Percentiles rank a stretch among this genome's conserved stretches.
These are phyloP conservation scores for Pythium scleroteichum DNA, from an alignment of 352 stramenopile species.

Conservation along the genomic window DNA sequence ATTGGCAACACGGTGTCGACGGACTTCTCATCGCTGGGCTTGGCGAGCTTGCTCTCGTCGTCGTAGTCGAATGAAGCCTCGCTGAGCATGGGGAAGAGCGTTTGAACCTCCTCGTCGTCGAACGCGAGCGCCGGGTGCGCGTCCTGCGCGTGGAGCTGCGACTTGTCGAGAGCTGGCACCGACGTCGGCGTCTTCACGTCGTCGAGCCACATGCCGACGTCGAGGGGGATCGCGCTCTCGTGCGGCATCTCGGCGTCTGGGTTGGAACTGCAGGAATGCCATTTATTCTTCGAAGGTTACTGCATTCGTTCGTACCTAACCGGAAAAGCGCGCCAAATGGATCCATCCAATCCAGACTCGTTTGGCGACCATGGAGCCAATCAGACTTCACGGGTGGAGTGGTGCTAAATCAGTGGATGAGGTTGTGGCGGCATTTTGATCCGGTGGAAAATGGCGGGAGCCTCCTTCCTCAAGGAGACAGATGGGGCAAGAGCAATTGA, in stretches of 20 bases:
- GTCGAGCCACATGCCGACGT: constrained; percentile 29
- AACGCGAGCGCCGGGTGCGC: constrained; percentile 36
- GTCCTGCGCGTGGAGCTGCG: constrained; percentile 33
- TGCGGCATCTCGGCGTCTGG: constrained; percentile 7
- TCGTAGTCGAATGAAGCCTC: constrained; percentile 43
- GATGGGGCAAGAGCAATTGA: too few relatives aligned
- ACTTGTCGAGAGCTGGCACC: constrained; percentile 46
- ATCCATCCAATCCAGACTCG: constrained; percentile 8
- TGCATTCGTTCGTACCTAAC: constrained; percentile 21
- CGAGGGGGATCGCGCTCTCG: constrained; percentile 20
- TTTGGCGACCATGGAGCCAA: not conserved
- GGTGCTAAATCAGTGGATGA: constrained; percentile 4
- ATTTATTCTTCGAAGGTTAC: constrained; percentile 18
- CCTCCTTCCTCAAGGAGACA: too few relatives aligned
- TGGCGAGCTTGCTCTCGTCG: constrained; percentile 9
- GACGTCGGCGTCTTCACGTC: constrained; percentile 11
- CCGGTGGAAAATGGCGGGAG: constrained; percentile 9
- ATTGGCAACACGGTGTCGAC: constrained; percentile 47
- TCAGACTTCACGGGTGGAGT: not conserved
- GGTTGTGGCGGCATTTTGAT: constrained; percentile 17
- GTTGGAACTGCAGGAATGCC: constrained; percentile 3
- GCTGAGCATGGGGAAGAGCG: constrained; percentile 34
- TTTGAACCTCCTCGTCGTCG: constrained; percentile 27
- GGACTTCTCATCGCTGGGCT: constrained; percentile 9
- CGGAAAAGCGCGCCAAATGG: constrained; percentile 20